Evolutionary conservation across 148 eudicot genomes (phyloP), one percentile per base, ranked within the genome.

Genomic region (Nepenthes mirabilis): DNA sequence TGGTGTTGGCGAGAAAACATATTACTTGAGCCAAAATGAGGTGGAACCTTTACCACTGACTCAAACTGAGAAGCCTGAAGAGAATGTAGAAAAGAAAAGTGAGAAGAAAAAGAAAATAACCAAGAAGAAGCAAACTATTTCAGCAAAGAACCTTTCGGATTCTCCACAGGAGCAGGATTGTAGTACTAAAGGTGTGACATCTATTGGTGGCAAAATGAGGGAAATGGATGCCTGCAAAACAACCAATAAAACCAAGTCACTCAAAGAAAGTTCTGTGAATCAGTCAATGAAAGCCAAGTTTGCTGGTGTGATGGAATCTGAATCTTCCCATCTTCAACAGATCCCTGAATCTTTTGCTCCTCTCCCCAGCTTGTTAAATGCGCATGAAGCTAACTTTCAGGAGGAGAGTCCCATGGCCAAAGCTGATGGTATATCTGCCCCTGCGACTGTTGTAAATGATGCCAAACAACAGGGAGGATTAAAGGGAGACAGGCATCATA

Each of bases 61-160:
- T 68, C 74, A 59, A 40, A 51, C 52, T 8, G 59, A 51, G 40
- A 61, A 56, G 66, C 57, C 64, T 62, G 63, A 48, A 55, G 59
- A 62, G 36, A 73, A 48, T 60, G 55, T 32, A 10, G 79, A 65
- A 52, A 60, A n/a, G 53, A 40, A 43, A 54, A 63, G 43, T 55
- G 51, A 64, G 13, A 71, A 64, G 34, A 23, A 43, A 32, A 69
- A 66, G 13, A 60, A 64, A 66, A 63, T 49, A 34, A 50, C 53
- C 32, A 55, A 56, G 56, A 75, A 63, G 71, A 73, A 52, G 62
- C 74, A 59, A 36, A 68, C 36, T 33, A 36, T 53, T 62, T 36
- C 63, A 69, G 68, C 55, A 51, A 68, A 65, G 43, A 47, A 58
- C 48, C 63, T 47, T 33, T 23, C 65, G 14, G 66, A 64, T 63